Evolutionary conservation across 345 rosid genomes (phyloP).

Genomic region (Psidium guajava): DNA sequence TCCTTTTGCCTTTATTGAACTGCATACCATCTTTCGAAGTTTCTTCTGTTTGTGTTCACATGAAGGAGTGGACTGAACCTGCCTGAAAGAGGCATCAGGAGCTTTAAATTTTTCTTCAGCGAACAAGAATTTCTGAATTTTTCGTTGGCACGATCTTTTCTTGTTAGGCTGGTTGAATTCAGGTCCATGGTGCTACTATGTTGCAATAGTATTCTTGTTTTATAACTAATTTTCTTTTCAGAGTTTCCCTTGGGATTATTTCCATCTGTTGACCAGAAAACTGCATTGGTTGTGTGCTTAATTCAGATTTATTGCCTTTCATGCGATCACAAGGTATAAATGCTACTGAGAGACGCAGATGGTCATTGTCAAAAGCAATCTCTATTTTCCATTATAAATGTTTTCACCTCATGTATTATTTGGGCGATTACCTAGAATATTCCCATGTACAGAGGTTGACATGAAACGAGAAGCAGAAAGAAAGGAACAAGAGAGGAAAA

Average conservation of each 20-base stretch:
- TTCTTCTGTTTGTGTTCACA: background rate
- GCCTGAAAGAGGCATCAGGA: background rate
- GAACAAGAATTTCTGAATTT: background rate
- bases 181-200: background rate
- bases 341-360: background rate
- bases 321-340: background rate
- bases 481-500: conserved; percentile 80
- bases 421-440: background rate
- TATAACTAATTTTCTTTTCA: background rate
- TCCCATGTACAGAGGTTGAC: conserved; percentile 44
- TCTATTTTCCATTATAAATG: background rate
- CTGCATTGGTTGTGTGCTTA: background rate
- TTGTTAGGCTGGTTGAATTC: background rate
- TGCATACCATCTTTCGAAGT: background rate
- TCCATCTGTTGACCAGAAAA: background rate
- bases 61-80: background rate
- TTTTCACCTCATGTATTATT: background rate
- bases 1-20: background rate
- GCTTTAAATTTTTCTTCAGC: background rate
- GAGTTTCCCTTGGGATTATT: background rate
- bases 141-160: background rate
- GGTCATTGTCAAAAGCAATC: background rate
- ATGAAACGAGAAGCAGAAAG: conserved; percentile 81
- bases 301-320: background rate
- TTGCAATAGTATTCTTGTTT: background rate